Percentiles rank a stretch among this genome's conserved stretches.
phyloP scores from a whole-genome alignment of 257 asterid species.

The Nemophila menziesii region DNA sequence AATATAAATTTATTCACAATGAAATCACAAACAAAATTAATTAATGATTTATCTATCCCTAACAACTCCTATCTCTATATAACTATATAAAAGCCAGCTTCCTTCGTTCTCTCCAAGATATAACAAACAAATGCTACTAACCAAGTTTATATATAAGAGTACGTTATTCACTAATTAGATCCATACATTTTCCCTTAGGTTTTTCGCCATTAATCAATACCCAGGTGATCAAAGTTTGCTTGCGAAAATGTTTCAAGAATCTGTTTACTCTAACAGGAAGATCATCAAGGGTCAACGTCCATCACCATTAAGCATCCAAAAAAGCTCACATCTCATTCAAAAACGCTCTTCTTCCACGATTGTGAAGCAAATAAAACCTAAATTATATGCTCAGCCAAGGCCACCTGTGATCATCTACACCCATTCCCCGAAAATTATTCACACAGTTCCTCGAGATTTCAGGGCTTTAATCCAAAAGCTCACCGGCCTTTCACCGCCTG shows the following conservation, averaged over 20 bases:
- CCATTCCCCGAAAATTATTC: conserved; percentile 30
- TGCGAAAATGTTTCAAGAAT: not conserved
- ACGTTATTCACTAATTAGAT: not conserved
- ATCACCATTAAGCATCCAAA: conserved; percentile 21
- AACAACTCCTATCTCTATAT: not conserved
- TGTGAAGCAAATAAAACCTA: not conserved
- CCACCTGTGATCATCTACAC: conserved; percentile 31
- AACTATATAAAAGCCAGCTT: not conserved
- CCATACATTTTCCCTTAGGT: not conserved
- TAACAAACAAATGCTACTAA: not conserved
- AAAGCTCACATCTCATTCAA: conserved; percentile 17
- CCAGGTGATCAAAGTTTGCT: not conserved
- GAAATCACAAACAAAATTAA: too few relatives aligned
- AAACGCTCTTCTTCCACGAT: conserved; percentile 1
- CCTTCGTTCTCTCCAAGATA: not conserved
- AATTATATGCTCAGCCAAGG: conserved; percentile 1
- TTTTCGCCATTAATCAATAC: not conserved
- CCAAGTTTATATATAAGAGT: too few relatives aligned
- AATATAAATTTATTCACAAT: too few relatives aligned
- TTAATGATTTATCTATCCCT: not conserved
- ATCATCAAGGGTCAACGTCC: conserved; percentile 20
- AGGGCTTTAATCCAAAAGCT: conserved; percentile 31
- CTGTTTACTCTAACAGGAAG: conserved; percentile 3
- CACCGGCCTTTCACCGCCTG: conserved; percentile 17
- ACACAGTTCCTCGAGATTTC: conserved; percentile 25